Evolutionary conservation across 1,139 yeast genomes (phyloP), one percentile per base, ranked within the genome.

Genomic region (Pichia sp.): DNA sequence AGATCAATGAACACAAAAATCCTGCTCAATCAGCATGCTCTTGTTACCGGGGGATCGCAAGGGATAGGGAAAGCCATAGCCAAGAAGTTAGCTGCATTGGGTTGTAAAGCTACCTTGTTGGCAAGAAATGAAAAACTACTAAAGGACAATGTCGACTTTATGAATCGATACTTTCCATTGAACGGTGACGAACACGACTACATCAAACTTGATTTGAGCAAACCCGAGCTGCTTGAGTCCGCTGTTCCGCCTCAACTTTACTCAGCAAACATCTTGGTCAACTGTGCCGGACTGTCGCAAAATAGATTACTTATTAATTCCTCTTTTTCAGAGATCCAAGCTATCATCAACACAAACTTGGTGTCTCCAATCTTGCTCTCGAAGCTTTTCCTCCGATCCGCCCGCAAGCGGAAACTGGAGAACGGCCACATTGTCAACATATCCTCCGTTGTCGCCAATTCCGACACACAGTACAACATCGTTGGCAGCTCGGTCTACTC

Each of bases 251-350:
- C 20, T 10, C 12, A 3, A 18, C 15, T 30, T 4, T 41, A 48
- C 26, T 31, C 55, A 4, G 55, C 66, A 5, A 68, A 73, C 28
- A 70, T 79, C 1, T 61, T 86, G 25, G 69, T 88, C 25, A 86
- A 88, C 54, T 78, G 91, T 60, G 96, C 96, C 0, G 97, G 97
- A 0, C 54, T 81, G 3, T 69, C 94, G 1, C 91, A 83, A 52
- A 67, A 72, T 31, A 62, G 72, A 1, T 61, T 88, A 17, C 61
- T 84, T 8, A 54, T 74, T 12, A 58, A 68, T 23, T 71, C 80
- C 4, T 47, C 69, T 1, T 55, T 61, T 0, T 57, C 62, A 0
- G 67, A 67, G 12, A 74, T 85, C 10, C 55, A 61, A 2, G 49
- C 62, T 3, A 67, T 88, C 7, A 59, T 86, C 31, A 68, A 69